Base-by-base conservation (phyloP, 2,329 filamentous ascomycete genomes). In the Colletotrichum sp. region DNA sequence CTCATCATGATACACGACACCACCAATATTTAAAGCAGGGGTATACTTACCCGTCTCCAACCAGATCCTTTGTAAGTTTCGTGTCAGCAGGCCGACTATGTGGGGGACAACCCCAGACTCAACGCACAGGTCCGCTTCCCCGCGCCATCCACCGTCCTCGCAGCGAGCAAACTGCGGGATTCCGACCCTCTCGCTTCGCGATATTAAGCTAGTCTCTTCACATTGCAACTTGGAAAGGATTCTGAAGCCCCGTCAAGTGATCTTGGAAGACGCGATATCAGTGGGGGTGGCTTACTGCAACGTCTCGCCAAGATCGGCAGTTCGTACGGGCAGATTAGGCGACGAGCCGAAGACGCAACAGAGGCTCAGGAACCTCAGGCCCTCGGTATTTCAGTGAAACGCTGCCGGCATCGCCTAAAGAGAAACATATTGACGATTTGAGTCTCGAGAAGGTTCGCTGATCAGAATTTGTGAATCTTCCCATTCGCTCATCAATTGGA, bases 261-360 rank as follows among this genome's bases (percentile, higher is more conserved):
- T 29, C 54, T 47, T 43, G 5, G 24, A 6, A 34, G 24, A 27
- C 29, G 29, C 38, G 21, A 21, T 36, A 51, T 38, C 31, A 24
- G 69, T 31, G 69, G 69, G 54, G 54, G 66, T 69, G 70, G 70
- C 70, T 70, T 69, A 16, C 69, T 21, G 71, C 57, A 64, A 74
- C 61, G 66, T 66, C 27, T 55, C 36, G 47, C 68, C 68, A 62
- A 72, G 55, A 70, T 74, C 77, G 77, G 77, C 77, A 78, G 62
- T 78, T 78, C 73, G 31, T 59, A 71, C 21, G 5, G 68, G 65
- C 55, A 21, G 76, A 76, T 33, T 21, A 63, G 3, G n/a, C n/a
- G 29, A n/a, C 33, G 15, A 8, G 57, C 33, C 55, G 36, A 27
- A 21, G 27, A 16, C 31, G 15, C 21, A 16, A n/a, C 4, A 36